Base-by-base conservation (phyloP, 2,329 filamentous ascomycete genomes). In the Rutstroemia sp. region DNA sequence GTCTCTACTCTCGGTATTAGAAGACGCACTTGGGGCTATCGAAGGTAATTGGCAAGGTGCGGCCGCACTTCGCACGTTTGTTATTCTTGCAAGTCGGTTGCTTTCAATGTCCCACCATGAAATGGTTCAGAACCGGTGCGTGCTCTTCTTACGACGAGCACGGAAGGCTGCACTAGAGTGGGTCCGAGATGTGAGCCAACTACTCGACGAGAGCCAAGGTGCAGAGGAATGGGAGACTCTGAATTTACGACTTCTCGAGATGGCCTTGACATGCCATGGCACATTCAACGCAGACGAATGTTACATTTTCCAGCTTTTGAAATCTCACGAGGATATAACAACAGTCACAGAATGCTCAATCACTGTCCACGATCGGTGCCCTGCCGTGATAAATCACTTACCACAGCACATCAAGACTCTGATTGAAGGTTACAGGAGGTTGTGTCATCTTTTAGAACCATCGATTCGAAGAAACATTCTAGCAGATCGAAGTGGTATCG, bases 21-120 rank as follows among this genome's bases (percentile, higher is more conserved):
- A 63, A 0, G 58, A 67, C 0, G 67, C 69, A 0, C 55, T 74
- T 1, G 51, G 53, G 0, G 69, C 69, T 0, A 70, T 79, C 8
- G 66, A 75, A 56, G 69, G 71, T n/a, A 82, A 80, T 53, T 82
- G 79, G 79, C 71, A 80, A 57, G 75, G 74, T 1, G 72, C 70
- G 14, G 59, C 70, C 34, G 72, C 74, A 0, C 61, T 79, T 3
- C 66, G 71, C 4, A 66, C 75, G 0, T 62, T 67, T 2, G 60
- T 83, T 2, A 62, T 72, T 2, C 64, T 70, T n/a, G 23, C 23
- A 23, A 23, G 3, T 23, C 70, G 77, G 10, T 34, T 80, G 0
- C 61, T 80, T 3, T 75, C 75, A 0, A 55, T 81, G 1, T 68
- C 72, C 0, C 14, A 48, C 2, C 62, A 61, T 0, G 14, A 45